phyloP scores from a whole-genome alignment of 2,329 filamentous ascomycete species.

The Aureobasidium sp. region DNA sequence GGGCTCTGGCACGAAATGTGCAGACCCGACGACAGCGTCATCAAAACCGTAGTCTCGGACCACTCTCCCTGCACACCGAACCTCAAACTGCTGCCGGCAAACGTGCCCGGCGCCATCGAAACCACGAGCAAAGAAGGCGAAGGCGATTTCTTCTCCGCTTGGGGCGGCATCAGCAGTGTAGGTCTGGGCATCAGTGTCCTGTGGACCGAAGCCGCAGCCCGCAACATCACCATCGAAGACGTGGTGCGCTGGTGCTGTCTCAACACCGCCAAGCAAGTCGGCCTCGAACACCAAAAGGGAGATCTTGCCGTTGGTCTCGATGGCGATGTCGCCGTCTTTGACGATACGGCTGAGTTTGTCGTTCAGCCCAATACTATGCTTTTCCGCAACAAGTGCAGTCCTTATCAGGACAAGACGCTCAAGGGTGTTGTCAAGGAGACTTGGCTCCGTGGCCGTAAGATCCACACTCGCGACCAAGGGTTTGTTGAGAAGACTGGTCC shows the following conservation, averaged over 20 bases:
- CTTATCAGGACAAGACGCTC: slow-evolving; percentile 77
- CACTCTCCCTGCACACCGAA: slow-evolving; percentile 95
- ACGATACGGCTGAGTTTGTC: slow-evolving; percentile 71
- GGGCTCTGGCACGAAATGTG: slow-evolving; percentile 76
- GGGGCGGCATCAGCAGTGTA: slow-evolving; percentile 93
- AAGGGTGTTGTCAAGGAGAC: slow-evolving; percentile 76
- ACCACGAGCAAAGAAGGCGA: slow-evolving; percentile 33
- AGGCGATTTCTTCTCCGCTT: slow-evolving; percentile 92
- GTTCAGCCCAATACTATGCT: slow-evolving; percentile 70
- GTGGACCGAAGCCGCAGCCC: slow-evolving; percentile 60
- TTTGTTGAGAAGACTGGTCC: slow-evolving; percentile 55
- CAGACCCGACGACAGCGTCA: slow-evolving; percentile 62
- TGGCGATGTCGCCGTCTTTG: slow-evolving; percentile 87
- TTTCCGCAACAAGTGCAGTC: slow-evolving; percentile 88
- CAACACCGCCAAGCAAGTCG: slow-evolving; percentile 84
- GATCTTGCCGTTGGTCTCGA: slow-evolving; percentile 74
- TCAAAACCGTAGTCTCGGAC: slow-evolving; percentile 87
- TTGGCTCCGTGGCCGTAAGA: slow-evolving; percentile 68
- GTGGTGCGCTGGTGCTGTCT: slow-evolving; percentile 79
- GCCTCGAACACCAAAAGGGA: slow-evolving; percentile 75
- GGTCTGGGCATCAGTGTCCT: slow-evolving; percentile 88
- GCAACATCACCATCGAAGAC: slow-evolving; percentile 60
- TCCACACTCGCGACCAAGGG: slow-evolving; percentile 62
- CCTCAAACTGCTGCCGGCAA: slow-evolving; percentile 75
- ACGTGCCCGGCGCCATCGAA: slow-evolving; percentile 47